Percentiles rank a stretch among this genome's conserved stretches.
Evolutionary conservation across 2,329 filamentous ascomycete genomes (phyloP).

Genomic region (Exophiala xenobiotica): DNA sequence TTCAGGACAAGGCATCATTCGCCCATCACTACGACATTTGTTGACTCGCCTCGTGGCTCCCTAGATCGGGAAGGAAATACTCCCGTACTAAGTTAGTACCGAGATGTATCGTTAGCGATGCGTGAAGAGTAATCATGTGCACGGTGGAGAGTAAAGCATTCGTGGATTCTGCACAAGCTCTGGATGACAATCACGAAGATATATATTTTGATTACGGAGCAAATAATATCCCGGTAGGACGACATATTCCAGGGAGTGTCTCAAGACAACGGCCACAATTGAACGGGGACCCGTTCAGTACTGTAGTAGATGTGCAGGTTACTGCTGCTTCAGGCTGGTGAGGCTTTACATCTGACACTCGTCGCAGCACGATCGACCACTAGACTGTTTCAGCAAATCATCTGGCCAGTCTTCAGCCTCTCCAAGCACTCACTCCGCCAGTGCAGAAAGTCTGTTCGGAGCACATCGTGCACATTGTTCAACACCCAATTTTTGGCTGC

Average conservation of each 20-base stretch:
- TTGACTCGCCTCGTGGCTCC: slow-evolving; percentile 20
- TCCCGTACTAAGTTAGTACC: no score
- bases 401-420: neutral
- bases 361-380: slow-evolving; percentile 14
- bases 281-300: no score
- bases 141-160: no score
- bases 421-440: neutral
- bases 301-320: slow-evolving; percentile 1
- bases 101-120: slow-evolving; percentile 23
- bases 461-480: no score
- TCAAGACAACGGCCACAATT: no score
- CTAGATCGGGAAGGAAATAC: slow-evolving; percentile 3
- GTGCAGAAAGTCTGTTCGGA: neutral
- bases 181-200: no score
- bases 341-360: slow-evolving; percentile 1
- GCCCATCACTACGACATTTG: slow-evolving; percentile 6
- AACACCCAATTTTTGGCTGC: neutral
- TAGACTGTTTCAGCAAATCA: slow-evolving; percentile 17
- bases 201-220: neutral
- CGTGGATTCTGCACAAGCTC: no score
- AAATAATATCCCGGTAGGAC: no score
- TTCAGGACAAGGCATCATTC: slow-evolving; percentile 19
- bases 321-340: neutral
- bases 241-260: no score
- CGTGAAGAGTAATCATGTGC: slow-evolving; percentile 1